Evolutionary conservation across 345 rosid species (phyloP), one percentile per base, ranked within the genome.

Genomic region (Eucalyptus sideroxylon): DNA sequence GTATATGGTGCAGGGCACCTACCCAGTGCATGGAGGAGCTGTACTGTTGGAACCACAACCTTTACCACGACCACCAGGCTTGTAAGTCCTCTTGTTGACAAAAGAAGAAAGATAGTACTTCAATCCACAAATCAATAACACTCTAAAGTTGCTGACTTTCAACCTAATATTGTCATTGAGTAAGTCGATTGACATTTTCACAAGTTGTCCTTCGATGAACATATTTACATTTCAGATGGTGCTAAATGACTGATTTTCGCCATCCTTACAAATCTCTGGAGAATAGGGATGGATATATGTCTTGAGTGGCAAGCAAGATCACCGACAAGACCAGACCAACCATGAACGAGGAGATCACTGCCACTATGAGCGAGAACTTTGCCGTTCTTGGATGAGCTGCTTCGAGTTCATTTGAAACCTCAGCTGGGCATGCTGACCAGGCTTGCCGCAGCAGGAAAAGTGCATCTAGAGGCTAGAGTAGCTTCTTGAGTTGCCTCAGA

Each of bases 401-500:
- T 49, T 1, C 14, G 15, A 49, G 50, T 49, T 49, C 50, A 49
- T 49, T 96, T 9, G 99, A 98, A 89, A 98, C 97, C 91, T 98
- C 99, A 37, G 99, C 98, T 17, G 99, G 96, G 92, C 99, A 98
- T 2, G 99, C 99, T 87, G 99, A 95, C 99, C 99, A 98, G 90
- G 99, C 99, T 95, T 98, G 99, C 94, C 99, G 91, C 42, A 98
- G 97, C 92, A 98, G 99, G 89, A 96, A 95, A 88, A 98, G 97
- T 9, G 99, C 94, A 91, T 98, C 14, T 47, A 47, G 49, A 45
- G 49, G 49, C 99, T 93, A 98, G 92, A 50, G 99, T 97, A 94
- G 99, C 99, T 93, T 98, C 99, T 92, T 98, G 99, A 56, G 98
- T 93, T 87, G 99, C 97, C 93, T 98, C 99, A 34, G 98, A 96